phyloP scores from a whole-genome alignment of 495 filamentous ascomycete genomes.

The Chaetomium tenue region DNA sequence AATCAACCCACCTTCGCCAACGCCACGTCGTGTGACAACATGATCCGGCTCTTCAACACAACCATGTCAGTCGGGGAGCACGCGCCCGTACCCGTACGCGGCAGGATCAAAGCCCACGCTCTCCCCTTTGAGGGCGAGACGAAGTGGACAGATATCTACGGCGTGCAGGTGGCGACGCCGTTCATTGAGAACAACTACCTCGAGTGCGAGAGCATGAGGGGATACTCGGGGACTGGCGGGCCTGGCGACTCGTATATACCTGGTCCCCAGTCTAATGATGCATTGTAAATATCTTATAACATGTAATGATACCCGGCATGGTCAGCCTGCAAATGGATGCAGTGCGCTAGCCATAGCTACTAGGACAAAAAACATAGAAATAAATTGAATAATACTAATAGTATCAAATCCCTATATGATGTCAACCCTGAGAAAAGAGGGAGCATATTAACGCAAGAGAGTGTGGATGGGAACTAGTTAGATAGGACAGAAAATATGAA shows the following conservation, averaged over 20 bases:
- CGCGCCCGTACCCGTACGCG: slow-evolving; percentile 35
- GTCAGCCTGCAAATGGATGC: background rate
- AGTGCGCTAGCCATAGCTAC: background rate
- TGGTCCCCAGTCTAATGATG: slow-evolving; percentile 1
- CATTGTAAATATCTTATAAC: background rate
- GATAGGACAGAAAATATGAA: no score
- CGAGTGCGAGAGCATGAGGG: slow-evolving; percentile 35
- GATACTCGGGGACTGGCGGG: slow-evolving; percentile 33
- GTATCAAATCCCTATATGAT: no score
- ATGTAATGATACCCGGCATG: slow-evolving; percentile 15
- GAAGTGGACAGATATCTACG: slow-evolving; percentile 37
- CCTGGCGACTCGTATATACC: slow-evolving; percentile 25
- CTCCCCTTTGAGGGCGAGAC: slow-evolving; percentile 31
- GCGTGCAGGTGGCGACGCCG: slow-evolving; percentile 42
- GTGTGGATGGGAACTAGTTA: no score
- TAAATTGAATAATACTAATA: background rate
- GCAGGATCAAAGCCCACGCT: slow-evolving; percentile 32
- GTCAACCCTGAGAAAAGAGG: no score
- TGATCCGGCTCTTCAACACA: slow-evolving; percentile 43
- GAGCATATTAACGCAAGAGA: no score
- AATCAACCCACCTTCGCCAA: slow-evolving; percentile 47
- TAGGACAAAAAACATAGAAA: slow-evolving; percentile 3
- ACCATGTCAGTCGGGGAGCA: slow-evolving; percentile 34
- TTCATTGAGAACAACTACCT: slow-evolving; percentile 47
- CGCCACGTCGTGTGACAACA: slow-evolving; percentile 40